A percentile compares a stretch with the other conserved stretches of the same genome.
Evolutionary conservation across 805 yeast genomes (phyloP).

Genomic region (Wickerhamomyces bisporus): DNA sequence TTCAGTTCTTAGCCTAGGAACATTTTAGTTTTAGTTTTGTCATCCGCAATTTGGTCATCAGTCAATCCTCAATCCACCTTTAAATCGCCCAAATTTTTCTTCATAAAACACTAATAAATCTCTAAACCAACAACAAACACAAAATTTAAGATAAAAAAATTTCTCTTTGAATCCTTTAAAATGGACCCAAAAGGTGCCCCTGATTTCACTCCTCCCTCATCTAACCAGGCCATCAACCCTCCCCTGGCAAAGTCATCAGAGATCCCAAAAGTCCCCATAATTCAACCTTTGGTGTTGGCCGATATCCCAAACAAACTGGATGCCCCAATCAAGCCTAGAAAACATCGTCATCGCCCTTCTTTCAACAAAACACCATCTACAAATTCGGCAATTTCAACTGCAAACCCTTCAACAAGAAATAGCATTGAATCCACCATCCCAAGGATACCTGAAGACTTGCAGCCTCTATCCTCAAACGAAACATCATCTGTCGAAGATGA

Average conservation of each 20-base stretch:
- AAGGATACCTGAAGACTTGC: slow-evolving; percentile 52
- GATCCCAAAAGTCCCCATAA: slow-evolving; percentile 77
- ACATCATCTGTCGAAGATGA: slow-evolving; percentile 28
- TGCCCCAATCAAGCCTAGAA: slow-evolving; percentile 56
- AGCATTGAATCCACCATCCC: slow-evolving; percentile 36
- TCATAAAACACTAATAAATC: neutral
- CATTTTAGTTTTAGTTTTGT: too few species aligned
- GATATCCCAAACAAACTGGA: slow-evolving; percentile 68
- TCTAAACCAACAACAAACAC: neutral
- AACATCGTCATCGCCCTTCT: slow-evolving; percentile 24
- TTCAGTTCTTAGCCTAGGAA: too few species aligned
- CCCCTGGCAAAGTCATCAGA: slow-evolving; percentile 59
- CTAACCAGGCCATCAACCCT: slow-evolving; percentile 55
- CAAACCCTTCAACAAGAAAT: slow-evolving; percentile 10
- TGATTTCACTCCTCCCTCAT: slow-evolving; percentile 80
- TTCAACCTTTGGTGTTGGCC: slow-evolving; percentile 73
- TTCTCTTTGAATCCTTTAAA: neutral
- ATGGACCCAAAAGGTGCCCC: slow-evolving; percentile 97
- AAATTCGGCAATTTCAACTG: slow-evolving; percentile 5
- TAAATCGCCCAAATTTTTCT: too few species aligned
- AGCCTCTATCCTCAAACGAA: slow-evolving; percentile 43
- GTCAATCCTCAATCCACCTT: too few species aligned
- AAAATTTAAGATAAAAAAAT: neutral
- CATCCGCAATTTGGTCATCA: too few species aligned
- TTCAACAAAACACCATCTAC: slow-evolving; percentile 7